These are phyloP conservation scores for Bruguiera sexangula DNA, from an alignment of 345 rosid species.

Conservation along the genomic window DNA sequence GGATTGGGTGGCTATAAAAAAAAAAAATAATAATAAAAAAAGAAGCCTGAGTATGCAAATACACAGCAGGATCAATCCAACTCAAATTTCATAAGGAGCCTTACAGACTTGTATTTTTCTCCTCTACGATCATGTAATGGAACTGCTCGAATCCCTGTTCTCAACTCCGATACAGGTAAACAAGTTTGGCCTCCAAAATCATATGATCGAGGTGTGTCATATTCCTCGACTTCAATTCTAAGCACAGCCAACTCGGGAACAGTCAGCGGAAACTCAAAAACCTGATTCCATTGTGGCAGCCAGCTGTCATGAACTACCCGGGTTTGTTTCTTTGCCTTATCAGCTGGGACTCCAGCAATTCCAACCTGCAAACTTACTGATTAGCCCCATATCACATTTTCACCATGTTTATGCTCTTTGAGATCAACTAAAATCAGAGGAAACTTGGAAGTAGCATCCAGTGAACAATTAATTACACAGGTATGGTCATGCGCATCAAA, in stretches of 20 bases:
- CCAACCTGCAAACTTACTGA: constrained; percentile 39
- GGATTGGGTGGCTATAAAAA: too few species aligned
- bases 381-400: not conserved
- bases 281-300: constrained; percentile 48
- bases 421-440: not conserved
- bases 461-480: too few species aligned
- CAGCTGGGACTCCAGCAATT: constrained; percentile 49
- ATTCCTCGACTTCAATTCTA: constrained; percentile 43
- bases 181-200: constrained; percentile 60
- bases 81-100: constrained; percentile 41
- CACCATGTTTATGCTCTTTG: not conserved
- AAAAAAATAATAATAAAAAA: too few species aligned
- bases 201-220: constrained; percentile 31
- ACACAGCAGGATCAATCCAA: not conserved
- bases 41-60: too few species aligned
- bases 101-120: constrained; percentile 15
- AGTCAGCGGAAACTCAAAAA: constrained; percentile 38
- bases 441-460: too few species aligned
- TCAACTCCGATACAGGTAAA: constrained; percentile 37
- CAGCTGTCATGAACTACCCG: constrained; percentile 34
- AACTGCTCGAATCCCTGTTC: constrained; percentile 41
- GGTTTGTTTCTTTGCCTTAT: constrained; percentile 23
- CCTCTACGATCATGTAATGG: constrained; percentile 34
- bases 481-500: too few species aligned
- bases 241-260: constrained; percentile 58